Evolutionary conservation across 2,329 filamentous ascomycete genomes (phyloP).

Genomic region (Phaeosphaeriaceae sp.): DNA sequence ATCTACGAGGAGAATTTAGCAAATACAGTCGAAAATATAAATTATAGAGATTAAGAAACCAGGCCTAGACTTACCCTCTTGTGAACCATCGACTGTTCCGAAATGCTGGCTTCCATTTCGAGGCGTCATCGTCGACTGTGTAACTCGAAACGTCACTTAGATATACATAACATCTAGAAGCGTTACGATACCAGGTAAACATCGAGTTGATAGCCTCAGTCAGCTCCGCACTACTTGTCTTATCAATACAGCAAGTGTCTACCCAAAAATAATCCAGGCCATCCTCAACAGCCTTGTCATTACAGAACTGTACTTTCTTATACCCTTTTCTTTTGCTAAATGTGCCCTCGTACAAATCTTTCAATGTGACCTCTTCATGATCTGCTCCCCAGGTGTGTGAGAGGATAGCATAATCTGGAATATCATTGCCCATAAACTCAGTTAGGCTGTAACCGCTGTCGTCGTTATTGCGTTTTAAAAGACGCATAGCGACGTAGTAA

Average conservation of each 20-base stretch:
- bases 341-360: background rate
- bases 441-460: no score
- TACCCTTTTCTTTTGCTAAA: background rate
- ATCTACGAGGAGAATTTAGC: no score
- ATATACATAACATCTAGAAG: slow-evolving; percentile 3
- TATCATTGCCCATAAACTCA: slow-evolving; percentile 1
- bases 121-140: background rate
- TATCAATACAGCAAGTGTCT: slow-evolving; percentile 12
- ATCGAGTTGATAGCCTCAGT: slow-evolving; percentile 5
- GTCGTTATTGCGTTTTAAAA: no score
- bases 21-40: no score
- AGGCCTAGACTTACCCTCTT: slow-evolving; percentile 1
- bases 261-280: slow-evolving; percentile 1
- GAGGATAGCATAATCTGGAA: slow-evolving; percentile 6
- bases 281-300: background rate
- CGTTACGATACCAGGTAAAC: slow-evolving; percentile 2
- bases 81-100: background rate
- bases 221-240: slow-evolving; percentile 2
- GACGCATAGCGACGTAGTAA: no score
- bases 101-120: background rate
- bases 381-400: slow-evolving; percentile 6
- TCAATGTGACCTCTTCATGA: slow-evolving; percentile 1
- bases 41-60: no score
- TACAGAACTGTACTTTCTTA: slow-evolving; percentile 3
- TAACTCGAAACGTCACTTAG: background rate